Base-by-base conservation (phyloP, 2,329 filamentous ascomycete species). In the Neodidymelliopsis sp. region DNA sequence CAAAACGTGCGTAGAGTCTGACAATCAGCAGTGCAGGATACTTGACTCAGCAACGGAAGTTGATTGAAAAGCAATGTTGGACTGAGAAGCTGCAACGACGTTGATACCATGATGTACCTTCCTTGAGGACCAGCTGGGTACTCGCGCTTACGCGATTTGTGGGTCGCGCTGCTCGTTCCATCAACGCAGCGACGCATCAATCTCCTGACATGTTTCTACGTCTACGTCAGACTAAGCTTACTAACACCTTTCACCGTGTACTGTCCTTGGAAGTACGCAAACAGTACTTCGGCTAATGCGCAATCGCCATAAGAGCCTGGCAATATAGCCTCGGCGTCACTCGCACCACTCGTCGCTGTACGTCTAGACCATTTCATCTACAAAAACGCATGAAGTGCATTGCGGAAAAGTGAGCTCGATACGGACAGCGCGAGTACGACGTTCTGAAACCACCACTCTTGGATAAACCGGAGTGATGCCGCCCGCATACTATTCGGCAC, bases 311-410 rank as follows among this genome's bases (percentile, higher is more conserved):
- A n/a, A n/a, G n/a, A n/a, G n/a, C n/a, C n/a, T n/a, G n/a, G n/a
- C n/a, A n/a, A n/a, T n/a, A n/a, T n/a, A n/a, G n/a, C n/a, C 13
- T 12, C 16, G 11, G 4, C 16, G 15, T 16, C 29, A 33, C 10
- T 33, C 11, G 19, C 33, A n/a, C 16, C 13, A 10, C 11, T 13
- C 6, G 2, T n/a, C 13, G 28, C 38, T 16, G 13, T 34, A 16
- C 30, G 5, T 35, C 24, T 40, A 40, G 39, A 50, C 13, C 16
- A 10, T 25, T 13, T 11, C 20, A 25, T 12, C 24, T 15, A 22
- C 10, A 15, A 7, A 22, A 35, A 23, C 45, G 47, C 47, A 50
- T 40, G 36, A 29, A 49, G 40, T 22, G 40, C 47, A 49, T 49
- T 44, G 47, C 15, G 36, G 47, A 29, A n/a, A 20, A 50, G 23